phyloP scores from a whole-genome alignment of 2,329 filamentous ascomycete genomes.

The Pyrenophora seminiperda region DNA sequence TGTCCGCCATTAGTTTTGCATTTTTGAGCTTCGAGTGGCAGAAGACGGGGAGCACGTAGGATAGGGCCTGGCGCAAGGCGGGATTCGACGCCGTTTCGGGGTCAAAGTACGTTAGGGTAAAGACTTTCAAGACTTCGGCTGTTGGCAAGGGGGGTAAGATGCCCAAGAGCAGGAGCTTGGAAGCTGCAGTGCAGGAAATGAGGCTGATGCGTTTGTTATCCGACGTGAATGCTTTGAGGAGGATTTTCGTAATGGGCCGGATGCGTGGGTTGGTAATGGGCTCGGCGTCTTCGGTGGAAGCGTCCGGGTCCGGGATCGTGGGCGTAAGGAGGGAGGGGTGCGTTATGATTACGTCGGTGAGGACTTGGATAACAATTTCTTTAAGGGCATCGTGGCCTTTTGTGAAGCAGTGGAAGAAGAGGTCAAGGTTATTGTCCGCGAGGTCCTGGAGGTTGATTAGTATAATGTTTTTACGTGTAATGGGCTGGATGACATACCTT shows the following conservation, averaged over 20 bases:
- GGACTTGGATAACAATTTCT: constrained; percentile 85
- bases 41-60: constrained; percentile 94
- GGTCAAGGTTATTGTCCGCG: constrained; percentile 85
- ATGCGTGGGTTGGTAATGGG: constrained; percentile 47
- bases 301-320: constrained; percentile 47
- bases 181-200: constrained; percentile 78
- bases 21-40: constrained; percentile 85
- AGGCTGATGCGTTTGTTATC: constrained; percentile 76
- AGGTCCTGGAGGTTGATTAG: constrained; percentile 61
- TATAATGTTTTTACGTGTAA: background rate
- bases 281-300: constrained; percentile 47
- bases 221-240: constrained; percentile 73
- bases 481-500: constrained; percentile 58
- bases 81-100: constrained; percentile 81
- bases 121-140: constrained; percentile 77
- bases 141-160: constrained; percentile 59
- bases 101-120: constrained; percentile 88
- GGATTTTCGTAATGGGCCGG: constrained; percentile 79
- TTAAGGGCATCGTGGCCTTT: constrained; percentile 91
- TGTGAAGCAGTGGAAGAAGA: constrained; percentile 95
- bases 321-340: constrained; percentile 80
- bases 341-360: constrained; percentile 90
- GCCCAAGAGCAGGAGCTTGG: constrained; percentile 83
- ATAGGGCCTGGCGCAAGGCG: constrained; percentile 80
- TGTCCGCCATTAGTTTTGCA: constrained; percentile 76